phyloP scores from a whole-genome alignment of 768 basidiomycete genomes.

The Leucocoprinus sp. region DNA sequence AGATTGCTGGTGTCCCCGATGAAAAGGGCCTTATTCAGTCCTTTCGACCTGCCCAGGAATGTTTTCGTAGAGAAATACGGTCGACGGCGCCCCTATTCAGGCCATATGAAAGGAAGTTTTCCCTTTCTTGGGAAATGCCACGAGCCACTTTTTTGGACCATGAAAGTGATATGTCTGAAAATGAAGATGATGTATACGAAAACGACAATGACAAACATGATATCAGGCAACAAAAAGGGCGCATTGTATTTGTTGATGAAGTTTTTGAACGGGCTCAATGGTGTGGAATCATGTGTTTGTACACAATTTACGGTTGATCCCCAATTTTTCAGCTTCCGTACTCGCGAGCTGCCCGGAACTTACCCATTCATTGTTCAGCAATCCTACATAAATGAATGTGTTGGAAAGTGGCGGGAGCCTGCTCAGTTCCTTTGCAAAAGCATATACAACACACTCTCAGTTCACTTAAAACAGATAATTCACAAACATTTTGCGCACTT shows the following conservation, averaged over 20 bases:
- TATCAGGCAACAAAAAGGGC: neutral
- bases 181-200: slow-evolving; percentile 6
- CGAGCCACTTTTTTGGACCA: slow-evolving; percentile 10
- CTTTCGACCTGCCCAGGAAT: slow-evolving; percentile 41
- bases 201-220: neutral
- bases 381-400: slow-evolving; percentile 37
- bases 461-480: slow-evolving; percentile 36
- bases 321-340: slow-evolving; percentile 47
- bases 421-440: slow-evolving; percentile 36
- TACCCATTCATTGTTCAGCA: slow-evolving; percentile 58
- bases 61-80: slow-evolving; percentile 41
- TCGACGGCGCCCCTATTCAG: slow-evolving; percentile 9
- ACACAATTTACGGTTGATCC: neutral
- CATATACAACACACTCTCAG: slow-evolving; percentile 28
- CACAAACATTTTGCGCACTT: slow-evolving; percentile 40
- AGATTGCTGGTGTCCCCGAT: slow-evolving; percentile 47
- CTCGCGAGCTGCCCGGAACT: slow-evolving; percentile 61
- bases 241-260: slow-evolving; percentile 20
- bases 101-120: slow-evolving; percentile 8
- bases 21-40: slow-evolving; percentile 47
- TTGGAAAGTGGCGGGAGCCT: slow-evolving; percentile 41
- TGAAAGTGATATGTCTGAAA: slow-evolving; percentile 16
- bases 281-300: neutral
- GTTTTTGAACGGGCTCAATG: slow-evolving; percentile 16
- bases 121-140: neutral